Conservation (phyloP, 768 basidiomycete species). For the Fistulinella prunicolor region DNA sequence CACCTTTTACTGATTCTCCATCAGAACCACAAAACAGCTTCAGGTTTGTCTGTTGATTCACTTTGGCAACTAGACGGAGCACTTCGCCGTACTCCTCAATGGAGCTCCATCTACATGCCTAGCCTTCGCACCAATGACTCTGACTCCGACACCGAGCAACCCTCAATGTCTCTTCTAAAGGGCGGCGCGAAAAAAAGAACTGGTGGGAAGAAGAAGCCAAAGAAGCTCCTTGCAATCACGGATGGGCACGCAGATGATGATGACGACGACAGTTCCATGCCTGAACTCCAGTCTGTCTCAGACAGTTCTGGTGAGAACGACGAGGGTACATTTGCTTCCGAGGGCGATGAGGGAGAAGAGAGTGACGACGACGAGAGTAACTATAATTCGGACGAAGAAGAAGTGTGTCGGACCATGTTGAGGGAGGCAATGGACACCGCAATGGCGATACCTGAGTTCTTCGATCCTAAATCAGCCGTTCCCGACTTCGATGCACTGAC, state of each 20-base stretch:
- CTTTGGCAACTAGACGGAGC: slow-evolving; percentile 63
- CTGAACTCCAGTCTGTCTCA: slow-evolving; percentile 62
- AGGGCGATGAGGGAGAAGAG: slow-evolving; percentile 35
- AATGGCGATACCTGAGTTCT: slow-evolving; percentile 53
- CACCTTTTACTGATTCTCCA: slow-evolving; percentile 8
- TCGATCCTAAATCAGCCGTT: slow-evolving; percentile 46
- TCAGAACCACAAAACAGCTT: slow-evolving; percentile 57
- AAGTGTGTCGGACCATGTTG: slow-evolving; percentile 55
- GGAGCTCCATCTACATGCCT: slow-evolving; percentile 45
- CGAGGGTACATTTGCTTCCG: slow-evolving; percentile 30
- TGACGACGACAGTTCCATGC: slow-evolving; percentile 58
- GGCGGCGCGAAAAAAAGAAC: slow-evolving; percentile 12
- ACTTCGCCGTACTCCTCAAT: slow-evolving; percentile 53
- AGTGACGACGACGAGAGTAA: slow-evolving; percentile 38
- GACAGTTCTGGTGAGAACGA: slow-evolving; percentile 49
- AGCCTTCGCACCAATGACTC: slow-evolving; percentile 17
- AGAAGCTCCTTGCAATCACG: slow-evolving; percentile 51
- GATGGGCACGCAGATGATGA: slow-evolving; percentile 38
- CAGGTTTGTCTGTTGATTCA: slow-evolving; percentile 54
- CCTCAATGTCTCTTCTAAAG: slow-evolving; percentile 7
- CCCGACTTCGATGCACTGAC: slow-evolving; percentile 43
- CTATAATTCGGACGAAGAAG: slow-evolving; percentile 70
- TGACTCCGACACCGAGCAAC: slow-evolving; percentile 28
- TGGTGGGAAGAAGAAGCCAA: slow-evolving; percentile 25
- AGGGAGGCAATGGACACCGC: slow-evolving; percentile 74